These are phyloP conservation scores for Pelargonium cotyledonis DNA, from an alignment of 441 rosid species.

Conservation along the genomic window DNA sequence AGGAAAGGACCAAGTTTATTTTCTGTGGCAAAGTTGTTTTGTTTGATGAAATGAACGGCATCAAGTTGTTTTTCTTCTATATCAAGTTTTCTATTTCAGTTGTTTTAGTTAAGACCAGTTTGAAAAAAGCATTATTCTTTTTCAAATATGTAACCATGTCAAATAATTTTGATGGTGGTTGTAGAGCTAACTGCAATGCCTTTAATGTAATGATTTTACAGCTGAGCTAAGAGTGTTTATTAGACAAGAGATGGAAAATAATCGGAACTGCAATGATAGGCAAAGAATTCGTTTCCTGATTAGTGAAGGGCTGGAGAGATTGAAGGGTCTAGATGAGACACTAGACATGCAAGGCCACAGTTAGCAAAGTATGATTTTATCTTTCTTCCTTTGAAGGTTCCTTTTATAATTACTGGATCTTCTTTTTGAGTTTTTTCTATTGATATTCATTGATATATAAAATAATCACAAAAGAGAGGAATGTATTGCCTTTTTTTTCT, in stretches of 20 bases:
- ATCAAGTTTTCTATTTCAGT: neutral
- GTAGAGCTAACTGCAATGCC: neutral
- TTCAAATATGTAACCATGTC: neutral
- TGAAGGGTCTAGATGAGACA: constrained; percentile 67
- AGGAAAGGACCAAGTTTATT: too few relatives aligned
- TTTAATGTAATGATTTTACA: constrained; percentile 24
- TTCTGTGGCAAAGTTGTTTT: too few relatives aligned
- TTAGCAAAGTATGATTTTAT: constrained; percentile 3
- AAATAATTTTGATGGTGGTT: neutral
- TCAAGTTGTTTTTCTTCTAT: too few relatives aligned
- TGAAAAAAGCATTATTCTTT: neutral
- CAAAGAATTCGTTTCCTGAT: constrained; percentile 61
- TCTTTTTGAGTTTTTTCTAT: too few relatives aligned
- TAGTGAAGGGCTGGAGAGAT: constrained; percentile 68
- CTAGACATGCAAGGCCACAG: constrained; percentile 74
- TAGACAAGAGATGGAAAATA: constrained; percentile 66
- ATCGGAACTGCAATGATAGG: constrained; percentile 51
- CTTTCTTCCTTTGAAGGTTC: neutral
- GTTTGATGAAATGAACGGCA: too few relatives aligned
- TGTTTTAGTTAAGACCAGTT: neutral
- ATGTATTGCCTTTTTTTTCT: too few relatives aligned
- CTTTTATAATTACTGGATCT: neutral
- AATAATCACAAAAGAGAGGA: too few relatives aligned
- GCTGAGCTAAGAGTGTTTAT: constrained; percentile 52
- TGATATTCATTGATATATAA: too few relatives aligned